Conservation (phyloP, 768 basidiomycete species). For the Crucibulum laeve region DNA sequence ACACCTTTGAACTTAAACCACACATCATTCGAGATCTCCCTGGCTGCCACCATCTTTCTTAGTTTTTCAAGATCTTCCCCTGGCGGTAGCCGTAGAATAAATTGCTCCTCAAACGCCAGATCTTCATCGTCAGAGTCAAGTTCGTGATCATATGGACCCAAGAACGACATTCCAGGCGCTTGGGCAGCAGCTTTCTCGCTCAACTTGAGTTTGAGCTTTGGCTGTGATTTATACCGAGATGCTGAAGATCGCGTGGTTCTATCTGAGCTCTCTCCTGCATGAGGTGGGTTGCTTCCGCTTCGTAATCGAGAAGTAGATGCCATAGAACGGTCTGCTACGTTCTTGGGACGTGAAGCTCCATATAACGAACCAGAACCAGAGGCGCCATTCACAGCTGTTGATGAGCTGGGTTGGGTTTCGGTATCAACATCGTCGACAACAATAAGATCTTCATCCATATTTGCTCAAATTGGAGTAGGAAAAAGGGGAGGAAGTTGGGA, state of each 20-base stretch:
- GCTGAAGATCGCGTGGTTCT: constrained; percentile 56
- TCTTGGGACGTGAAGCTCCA: constrained; percentile 16
- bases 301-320: constrained; percentile 28
- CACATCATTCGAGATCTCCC: constrained; percentile 78
- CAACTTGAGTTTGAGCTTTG: constrained; percentile 85
- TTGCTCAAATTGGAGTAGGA: background rate
- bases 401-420: constrained; percentile 28
- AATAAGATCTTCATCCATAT: constrained; percentile 60
- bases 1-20: constrained; percentile 99
- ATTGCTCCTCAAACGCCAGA: constrained; percentile 94
- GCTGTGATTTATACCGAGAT: constrained; percentile 46
- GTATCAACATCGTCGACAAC: constrained; percentile 55
- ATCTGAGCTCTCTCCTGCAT: constrained; percentile 34
- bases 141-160: constrained; percentile 91
- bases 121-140: constrained; percentile 95
- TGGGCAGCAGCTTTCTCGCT: constrained; percentile 79
- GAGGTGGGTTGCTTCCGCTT: constrained; percentile 23
- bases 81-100: constrained; percentile 84
- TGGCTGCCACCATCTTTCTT: constrained; percentile 73
- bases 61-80: constrained; percentile 79
- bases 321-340: constrained; percentile 18
- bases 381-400: constrained; percentile 13
- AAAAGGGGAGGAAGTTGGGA: background rate
- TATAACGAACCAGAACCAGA: constrained; percentile 9
- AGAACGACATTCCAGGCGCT: constrained; percentile 82